A percentile compares a stretch with the other conserved stretches of the same genome.
These are phyloP conservation scores for Uncinocarpus reesii DNA, from an alignment of 2,329 filamentous ascomycete species.

Conservation along the genomic window DNA sequence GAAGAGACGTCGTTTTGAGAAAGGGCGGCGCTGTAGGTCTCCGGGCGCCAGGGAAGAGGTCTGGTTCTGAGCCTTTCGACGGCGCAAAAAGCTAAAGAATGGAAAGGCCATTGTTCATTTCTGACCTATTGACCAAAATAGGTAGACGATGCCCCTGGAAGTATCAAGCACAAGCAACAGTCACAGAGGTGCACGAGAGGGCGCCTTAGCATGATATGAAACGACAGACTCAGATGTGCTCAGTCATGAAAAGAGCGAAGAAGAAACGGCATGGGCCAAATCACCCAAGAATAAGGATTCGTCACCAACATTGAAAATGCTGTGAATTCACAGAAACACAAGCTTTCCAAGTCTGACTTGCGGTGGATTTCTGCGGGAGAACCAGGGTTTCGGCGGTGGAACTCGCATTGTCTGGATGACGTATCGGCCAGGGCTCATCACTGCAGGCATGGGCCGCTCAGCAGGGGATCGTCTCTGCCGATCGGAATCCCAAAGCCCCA, in stretches of 20 bases:
- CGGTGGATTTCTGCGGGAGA: not conserved
- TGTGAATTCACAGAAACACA: not conserved
- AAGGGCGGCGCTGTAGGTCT: constrained; percentile 1
- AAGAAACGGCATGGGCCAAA: not conserved
- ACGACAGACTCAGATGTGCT: not conserved
- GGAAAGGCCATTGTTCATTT: not conserved
- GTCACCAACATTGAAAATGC: not conserved
- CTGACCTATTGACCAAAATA: too few species aligned
- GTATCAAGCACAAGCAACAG: not conserved
- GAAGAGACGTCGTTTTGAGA: constrained; percentile 32
- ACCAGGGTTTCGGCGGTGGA: constrained; percentile 1
- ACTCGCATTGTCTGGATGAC: not conserved
- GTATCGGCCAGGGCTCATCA: too few species aligned
- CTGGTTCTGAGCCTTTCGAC: not conserved
- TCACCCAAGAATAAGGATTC: not conserved
- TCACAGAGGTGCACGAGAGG: too few species aligned
- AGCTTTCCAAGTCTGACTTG: not conserved
- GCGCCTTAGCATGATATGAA: constrained; percentile 3
- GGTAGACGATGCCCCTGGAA: not conserved
- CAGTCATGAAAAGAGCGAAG: not conserved
- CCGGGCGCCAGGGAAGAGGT: not conserved
- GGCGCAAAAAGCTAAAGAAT: not conserved
- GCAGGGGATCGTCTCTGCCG: not conserved
- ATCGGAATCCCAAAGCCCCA: too few species aligned
- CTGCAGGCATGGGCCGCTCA: too few species aligned